These are phyloP conservation scores for Heteromeles arbutifolia DNA, from an alignment of 306 rosid species.

Conservation along the genomic window DNA sequence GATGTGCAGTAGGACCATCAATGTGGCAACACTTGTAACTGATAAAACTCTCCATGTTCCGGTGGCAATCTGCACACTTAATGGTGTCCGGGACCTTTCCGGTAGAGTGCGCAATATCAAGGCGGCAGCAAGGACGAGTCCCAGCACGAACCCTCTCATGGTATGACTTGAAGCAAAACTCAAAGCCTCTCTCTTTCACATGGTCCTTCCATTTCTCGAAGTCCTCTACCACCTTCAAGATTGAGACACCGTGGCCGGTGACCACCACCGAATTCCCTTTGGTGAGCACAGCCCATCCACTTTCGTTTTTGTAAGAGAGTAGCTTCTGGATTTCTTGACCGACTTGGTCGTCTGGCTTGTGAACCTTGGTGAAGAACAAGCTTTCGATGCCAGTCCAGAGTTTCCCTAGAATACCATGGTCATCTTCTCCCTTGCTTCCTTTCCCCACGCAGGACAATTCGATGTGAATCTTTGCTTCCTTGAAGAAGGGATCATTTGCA, in stretches of 20 bases:
- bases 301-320: conserved; percentile 48
- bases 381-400: conserved; percentile 44
- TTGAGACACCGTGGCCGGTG: conserved; percentile 31
- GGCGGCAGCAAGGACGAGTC: conserved; percentile 18
- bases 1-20: conserved; percentile 4
- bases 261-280: conserved; percentile 28
- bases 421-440: conserved; percentile 22
- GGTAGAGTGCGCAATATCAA: conserved; percentile 23
- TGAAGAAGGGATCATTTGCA: conserved; percentile 29
- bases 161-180: conserved; percentile 7
- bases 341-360: conserved; percentile 2
- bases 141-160: conserved; percentile 4
- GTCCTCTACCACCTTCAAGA: conserved; percentile 27
- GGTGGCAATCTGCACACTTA: conserved; percentile 45
- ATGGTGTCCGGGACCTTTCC: conserved; percentile 41
- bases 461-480: conserved; percentile 32
- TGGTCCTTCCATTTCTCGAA: conserved; percentile 36
- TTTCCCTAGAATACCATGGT: conserved; percentile 15
- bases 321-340: conserved; percentile 42
- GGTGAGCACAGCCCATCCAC: conserved; percentile 42
- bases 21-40: conserved; percentile 56
- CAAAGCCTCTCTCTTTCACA: conserved; percentile 27
- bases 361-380: conserved; percentile 28
- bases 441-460: conserved; percentile 31
- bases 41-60: conserved; percentile 42